Evolutionary conservation across 2,329 filamentous ascomycete species (phyloP).

Genomic region (Sporothrix schenckii): DNA sequence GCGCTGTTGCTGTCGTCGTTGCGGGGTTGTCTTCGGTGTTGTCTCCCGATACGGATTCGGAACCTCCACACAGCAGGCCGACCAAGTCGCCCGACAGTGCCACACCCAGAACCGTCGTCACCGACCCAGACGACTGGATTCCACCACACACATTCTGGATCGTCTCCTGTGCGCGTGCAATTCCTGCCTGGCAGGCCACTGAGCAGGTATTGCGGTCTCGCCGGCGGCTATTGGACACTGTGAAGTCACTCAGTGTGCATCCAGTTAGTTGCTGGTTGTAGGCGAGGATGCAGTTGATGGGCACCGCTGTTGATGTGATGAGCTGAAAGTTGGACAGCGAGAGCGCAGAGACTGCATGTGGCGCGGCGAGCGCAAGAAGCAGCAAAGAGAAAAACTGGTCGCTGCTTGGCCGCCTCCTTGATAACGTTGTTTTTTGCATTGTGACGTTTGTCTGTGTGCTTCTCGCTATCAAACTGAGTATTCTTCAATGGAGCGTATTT

Average conservation of each 20-base stretch:
- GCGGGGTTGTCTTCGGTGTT: background rate
- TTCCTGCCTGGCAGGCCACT: slow-evolving; percentile 50
- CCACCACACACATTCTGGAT: slow-evolving; percentile 72
- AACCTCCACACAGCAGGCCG: slow-evolving; percentile 43
- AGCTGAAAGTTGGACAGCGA: slow-evolving; percentile 49
- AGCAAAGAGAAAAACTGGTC: background rate
- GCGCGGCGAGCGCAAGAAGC: slow-evolving; percentile 30
- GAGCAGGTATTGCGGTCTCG: slow-evolving; percentile 45
- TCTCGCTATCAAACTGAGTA: background rate
- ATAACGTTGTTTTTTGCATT: slow-evolving; percentile 3
- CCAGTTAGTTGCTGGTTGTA: slow-evolving; percentile 49
- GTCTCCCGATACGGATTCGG: background rate
- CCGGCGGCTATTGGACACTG: background rate
- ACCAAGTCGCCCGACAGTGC: slow-evolving; percentile 46
- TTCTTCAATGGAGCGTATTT: background rate
- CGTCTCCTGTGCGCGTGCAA: slow-evolving; percentile 77
- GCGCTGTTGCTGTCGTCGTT: background rate
- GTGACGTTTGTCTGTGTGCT: background rate
- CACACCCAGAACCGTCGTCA: slow-evolving; percentile 45
- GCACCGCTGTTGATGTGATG: slow-evolving; percentile 45
- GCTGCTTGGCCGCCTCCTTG: background rate
- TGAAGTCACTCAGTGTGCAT: slow-evolving; percentile 47
- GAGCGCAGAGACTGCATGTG: slow-evolving; percentile 40
- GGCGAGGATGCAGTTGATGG: slow-evolving; percentile 47
- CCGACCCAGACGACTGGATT: slow-evolving; percentile 44